phyloP scores from a whole-genome alignment of 139 green algal species.

The Haematococcus lacustris region DNA sequence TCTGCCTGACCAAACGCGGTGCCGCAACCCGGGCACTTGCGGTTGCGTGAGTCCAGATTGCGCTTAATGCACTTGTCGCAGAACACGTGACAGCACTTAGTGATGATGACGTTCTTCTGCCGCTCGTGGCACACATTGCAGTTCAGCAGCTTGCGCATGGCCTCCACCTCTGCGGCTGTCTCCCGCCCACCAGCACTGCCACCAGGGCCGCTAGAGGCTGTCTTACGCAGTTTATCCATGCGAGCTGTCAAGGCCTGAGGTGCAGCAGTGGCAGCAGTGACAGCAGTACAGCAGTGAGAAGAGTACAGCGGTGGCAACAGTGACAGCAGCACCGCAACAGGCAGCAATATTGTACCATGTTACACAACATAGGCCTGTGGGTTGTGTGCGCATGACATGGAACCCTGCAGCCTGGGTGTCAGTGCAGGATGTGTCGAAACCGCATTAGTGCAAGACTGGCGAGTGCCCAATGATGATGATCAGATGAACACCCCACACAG shows the following conservation, averaged over 20 bases:
- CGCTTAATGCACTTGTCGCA: conserved; percentile 82
- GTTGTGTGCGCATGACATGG: too few species aligned
- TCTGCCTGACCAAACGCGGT: conserved; percentile 61
- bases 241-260: conserved; percentile 22
- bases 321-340: too few species aligned
- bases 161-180: conserved; percentile 20
- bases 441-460: too few species aligned
- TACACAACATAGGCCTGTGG: too few species aligned
- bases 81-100: conserved; percentile 95
- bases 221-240: conserved; percentile 27
- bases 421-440: too few species aligned
- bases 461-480: too few species aligned
- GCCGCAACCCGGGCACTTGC: conserved; percentile 89
- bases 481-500: too few species aligned
- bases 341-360: too few species aligned
- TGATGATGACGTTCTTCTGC: conserved; percentile 89
- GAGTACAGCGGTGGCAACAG: too few species aligned
- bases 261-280: too few species aligned
- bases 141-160: conserved; percentile 71
- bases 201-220: neutral
- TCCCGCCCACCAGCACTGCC: conserved; percentile 4
- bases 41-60: conserved; percentile 74
- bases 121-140: conserved; percentile 86
- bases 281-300: too few species aligned
- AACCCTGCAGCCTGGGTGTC: too few species aligned